These are phyloP conservation scores for Chaetomium fimeti DNA, from an alignment of 495 filamentous ascomycete genomes.

Conservation along the genomic window DNA sequence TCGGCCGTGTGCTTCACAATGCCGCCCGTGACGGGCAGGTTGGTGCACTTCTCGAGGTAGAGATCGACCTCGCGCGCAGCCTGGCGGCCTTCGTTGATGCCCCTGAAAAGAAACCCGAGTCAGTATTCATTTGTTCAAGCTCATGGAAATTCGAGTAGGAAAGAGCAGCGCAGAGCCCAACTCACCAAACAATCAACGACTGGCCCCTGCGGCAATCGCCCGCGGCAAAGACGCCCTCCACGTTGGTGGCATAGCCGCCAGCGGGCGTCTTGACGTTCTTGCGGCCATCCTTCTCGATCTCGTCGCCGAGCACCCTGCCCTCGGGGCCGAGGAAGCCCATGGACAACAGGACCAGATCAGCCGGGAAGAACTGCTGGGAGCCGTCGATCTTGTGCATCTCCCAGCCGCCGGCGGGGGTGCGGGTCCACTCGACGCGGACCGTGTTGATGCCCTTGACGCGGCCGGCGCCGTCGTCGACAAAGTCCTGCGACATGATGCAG, in stretches of 20 bases:
- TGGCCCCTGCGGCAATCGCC: slow-evolving; percentile 97
- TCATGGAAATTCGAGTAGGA: background rate
- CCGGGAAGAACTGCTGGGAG: slow-evolving; percentile 95
- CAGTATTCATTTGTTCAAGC: slow-evolving; percentile 24
- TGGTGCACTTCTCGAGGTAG: slow-evolving; percentile 77
- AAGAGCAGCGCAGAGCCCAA: background rate
- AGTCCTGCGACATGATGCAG: slow-evolving; percentile 98
- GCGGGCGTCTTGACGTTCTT: slow-evolving; percentile 98
- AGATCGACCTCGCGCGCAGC: slow-evolving; percentile 91
- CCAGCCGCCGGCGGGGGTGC: slow-evolving; percentile 86
- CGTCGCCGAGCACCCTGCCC: slow-evolving; percentile 78
- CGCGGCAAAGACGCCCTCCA: slow-evolving; percentile 89
- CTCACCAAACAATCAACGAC: slow-evolving; percentile 96
- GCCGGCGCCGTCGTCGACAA: slow-evolving; percentile 86
- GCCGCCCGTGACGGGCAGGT: slow-evolving; percentile 88
- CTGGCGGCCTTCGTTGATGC: slow-evolving; percentile 97
- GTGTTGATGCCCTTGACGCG: slow-evolving; percentile 97
- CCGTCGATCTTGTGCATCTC: slow-evolving; percentile 99
- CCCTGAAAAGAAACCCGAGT: slow-evolving; percentile 54
- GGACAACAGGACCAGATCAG: slow-evolving; percentile 91
- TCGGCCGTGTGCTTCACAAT: slow-evolving; percentile 82
- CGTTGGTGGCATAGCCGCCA: slow-evolving; percentile 84
- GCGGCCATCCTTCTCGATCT: slow-evolving; percentile 86
- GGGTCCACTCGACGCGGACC: slow-evolving; percentile 95
- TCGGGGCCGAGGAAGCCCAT: slow-evolving; percentile 99